A percentile compares a stretch with the other conserved stretches of the same genome.
These are phyloP conservation scores for Chaetomium fimeti DNA, from an alignment of 495 filamentous ascomycete species.

Conservation along the genomic window DNA sequence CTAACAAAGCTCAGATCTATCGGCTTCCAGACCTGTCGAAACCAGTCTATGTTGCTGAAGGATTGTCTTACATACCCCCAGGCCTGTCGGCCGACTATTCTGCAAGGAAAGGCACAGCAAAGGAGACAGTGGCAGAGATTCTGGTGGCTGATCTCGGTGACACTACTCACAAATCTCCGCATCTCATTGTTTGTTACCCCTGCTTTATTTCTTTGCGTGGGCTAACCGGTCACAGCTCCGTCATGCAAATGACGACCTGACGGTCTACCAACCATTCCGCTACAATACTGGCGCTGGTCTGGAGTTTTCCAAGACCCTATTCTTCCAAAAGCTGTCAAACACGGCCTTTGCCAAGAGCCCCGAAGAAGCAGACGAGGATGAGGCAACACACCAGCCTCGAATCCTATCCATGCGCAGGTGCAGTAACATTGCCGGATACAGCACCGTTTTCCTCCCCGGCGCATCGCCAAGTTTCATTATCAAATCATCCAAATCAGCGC, in stretches of 20 bases:
- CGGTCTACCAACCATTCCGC: conserved; percentile 80
- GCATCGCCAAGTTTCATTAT: conserved; percentile 74
- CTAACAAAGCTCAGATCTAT: conserved; percentile 52
- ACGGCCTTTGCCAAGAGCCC: conserved; percentile 55
- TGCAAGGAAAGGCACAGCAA: conserved; percentile 64
- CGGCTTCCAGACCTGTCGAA: conserved; percentile 60
- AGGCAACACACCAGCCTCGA: conserved; percentile 42
- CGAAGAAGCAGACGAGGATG: conserved; percentile 38
- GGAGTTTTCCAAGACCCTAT: conserved; percentile 51
- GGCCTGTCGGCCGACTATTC: conserved; percentile 68
- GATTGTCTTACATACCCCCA: conserved; percentile 73
- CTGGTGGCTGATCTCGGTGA: conserved; percentile 84
- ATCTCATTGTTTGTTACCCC: conserved; percentile 63
- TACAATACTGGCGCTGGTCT: conserved; percentile 33
- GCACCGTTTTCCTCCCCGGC: conserved; percentile 77
- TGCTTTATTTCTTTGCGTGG: neutral
- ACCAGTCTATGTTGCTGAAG: conserved; percentile 63
- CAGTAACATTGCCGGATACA: conserved; percentile 68
- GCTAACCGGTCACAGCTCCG: conserved; percentile 57
- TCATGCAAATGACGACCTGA: conserved; percentile 73
- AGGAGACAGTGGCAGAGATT: conserved; percentile 71
- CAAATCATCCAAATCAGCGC: conserved; percentile 69
- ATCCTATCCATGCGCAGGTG: conserved; percentile 60
- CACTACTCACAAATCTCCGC: conserved; percentile 62
- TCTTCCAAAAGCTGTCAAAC: conserved; percentile 75